These are phyloP conservation scores for Xylaria flabelliformis DNA, from an alignment of 495 filamentous ascomycete species.

Conservation along the genomic window DNA sequence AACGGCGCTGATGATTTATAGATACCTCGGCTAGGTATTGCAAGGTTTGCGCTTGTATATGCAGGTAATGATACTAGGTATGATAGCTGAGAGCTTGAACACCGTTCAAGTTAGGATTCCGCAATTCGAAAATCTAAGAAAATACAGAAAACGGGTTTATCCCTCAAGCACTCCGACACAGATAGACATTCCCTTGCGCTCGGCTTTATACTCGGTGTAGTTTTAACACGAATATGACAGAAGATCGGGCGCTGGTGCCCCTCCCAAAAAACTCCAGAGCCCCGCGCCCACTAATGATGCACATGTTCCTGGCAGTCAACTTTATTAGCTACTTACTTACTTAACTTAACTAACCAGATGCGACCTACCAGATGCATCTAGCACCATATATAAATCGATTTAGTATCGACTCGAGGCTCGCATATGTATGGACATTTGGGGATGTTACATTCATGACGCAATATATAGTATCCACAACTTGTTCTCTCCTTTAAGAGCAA, in stretches of 20 bases:
- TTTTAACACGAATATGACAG: conserved; percentile 11
- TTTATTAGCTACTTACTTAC: background rate
- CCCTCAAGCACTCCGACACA: conserved; percentile 1
- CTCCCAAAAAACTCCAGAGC: conserved; percentile 8
- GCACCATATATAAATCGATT: background rate
- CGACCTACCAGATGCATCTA: background rate
- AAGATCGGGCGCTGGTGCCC: conserved; percentile 1
- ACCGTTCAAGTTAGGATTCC: background rate
- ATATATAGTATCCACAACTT: background rate
- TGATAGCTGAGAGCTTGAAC: background rate
- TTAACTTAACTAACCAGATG: background rate
- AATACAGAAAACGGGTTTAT: background rate
- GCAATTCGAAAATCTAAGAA: background rate
- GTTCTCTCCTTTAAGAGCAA: background rate
- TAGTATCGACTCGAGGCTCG: background rate
- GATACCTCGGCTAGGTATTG: background rate
- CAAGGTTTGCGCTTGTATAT: conserved; percentile 1
- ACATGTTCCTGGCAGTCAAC: conserved; percentile 2
- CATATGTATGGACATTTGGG: background rate
- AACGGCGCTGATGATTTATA: background rate
- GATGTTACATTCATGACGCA: background rate
- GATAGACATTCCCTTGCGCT: background rate
- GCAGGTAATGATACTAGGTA: background rate
- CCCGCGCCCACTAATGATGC: conserved; percentile 20
- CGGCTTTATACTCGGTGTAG: conserved; percentile 16